Evolutionary conservation across 1,139 yeast species (phyloP), one percentile per base, ranked within the genome.

Genomic region (Hemisphaericaspora lyxosophila): DNA sequence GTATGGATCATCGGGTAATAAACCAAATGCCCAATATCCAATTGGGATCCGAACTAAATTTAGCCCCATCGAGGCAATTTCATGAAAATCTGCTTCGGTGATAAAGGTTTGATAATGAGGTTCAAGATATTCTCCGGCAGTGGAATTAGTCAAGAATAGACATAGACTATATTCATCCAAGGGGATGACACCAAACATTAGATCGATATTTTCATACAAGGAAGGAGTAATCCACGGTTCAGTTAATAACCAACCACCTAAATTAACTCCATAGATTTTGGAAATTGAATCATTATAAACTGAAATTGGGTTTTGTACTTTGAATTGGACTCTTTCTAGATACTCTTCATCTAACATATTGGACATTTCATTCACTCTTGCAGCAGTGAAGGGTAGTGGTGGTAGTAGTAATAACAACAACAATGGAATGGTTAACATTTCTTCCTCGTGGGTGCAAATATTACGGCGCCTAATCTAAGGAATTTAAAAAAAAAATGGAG

Each of bases 201-300:
- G 26, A 7, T 43, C 38, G 4, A 47, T 47, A 9, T 40, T 35
- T 5, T 55, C 57, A 44, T 54, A 58, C 4, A 58, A 26, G 18
- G 50, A 45, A 4, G 62, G 60, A 2, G 55, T 54, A 17, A 58
- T 58, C 59, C 60, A 58, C 0, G 62, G 62, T 38, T 59, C 62
- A n/a, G 55, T 45, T 3, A 58, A 57, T 11, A 58, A 43, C 62
- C 62, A 58, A 4, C 62, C 62, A 7, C 63, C 63, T 28, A 58
- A 42, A 38, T 53, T 54, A 8, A 58, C 62, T 1, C 62, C 62
- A 29, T 46, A 36, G 6, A 38, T 42, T 42, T 49, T 42, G n/a
- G 31, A 26, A 14, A 35, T n/a, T 12, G 29, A 16, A 23, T 38
- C 43, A 7, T 34, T 24, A n/a, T 27, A 33, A 9, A 28, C 38